Conservation (phyloP, 2,329 filamentous ascomycete genomes). For the Seiridium unicorne region DNA sequence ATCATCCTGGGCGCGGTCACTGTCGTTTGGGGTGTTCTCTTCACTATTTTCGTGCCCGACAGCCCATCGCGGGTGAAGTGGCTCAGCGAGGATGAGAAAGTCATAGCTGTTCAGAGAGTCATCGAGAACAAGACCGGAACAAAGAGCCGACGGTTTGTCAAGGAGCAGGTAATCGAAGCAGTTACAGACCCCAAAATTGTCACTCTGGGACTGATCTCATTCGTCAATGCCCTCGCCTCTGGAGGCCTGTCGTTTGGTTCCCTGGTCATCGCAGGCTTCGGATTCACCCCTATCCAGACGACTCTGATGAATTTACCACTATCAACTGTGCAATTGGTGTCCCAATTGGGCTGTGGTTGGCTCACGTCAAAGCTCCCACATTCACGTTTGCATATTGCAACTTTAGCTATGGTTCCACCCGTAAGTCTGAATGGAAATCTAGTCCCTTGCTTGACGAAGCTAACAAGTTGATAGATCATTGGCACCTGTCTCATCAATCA, state of each 20-base stretch:
- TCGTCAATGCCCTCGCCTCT: slow-evolving; percentile 22
- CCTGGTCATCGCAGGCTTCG: slow-evolving; percentile 23
- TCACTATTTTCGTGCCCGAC: slow-evolving; percentile 17
- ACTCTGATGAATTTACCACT: slow-evolving; percentile 23
- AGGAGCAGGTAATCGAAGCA: slow-evolving; percentile 20
- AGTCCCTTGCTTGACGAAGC: background rate
- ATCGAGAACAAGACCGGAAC: slow-evolving; percentile 26
- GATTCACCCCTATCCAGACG: slow-evolving; percentile 20
- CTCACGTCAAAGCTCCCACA: slow-evolving; percentile 19
- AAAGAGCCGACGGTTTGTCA: slow-evolving; percentile 21
- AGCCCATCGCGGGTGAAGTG: slow-evolving; percentile 15
- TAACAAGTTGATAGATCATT: slow-evolving; percentile 20
- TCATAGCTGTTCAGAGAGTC: slow-evolving; percentile 25
- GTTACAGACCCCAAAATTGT: slow-evolving; percentile 20
- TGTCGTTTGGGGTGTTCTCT: slow-evolving; percentile 15
- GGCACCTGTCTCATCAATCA: slow-evolving; percentile 29
- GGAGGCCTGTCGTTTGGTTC: slow-evolving; percentile 23
- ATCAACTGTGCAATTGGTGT: slow-evolving; percentile 19
- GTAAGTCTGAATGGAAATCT: slow-evolving; percentile 10
- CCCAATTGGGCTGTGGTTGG: slow-evolving; percentile 19
- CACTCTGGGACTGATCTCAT: slow-evolving; percentile 22
- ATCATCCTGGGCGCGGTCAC: slow-evolving; percentile 16
- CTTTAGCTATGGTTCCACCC: slow-evolving; percentile 27
- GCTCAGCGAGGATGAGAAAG: slow-evolving; percentile 20
- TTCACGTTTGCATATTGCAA: slow-evolving; percentile 25